These are phyloP conservation scores for Onygenales sp. DNA, from an alignment of 2,329 filamentous ascomycete genomes.

Conservation along the genomic window DNA sequence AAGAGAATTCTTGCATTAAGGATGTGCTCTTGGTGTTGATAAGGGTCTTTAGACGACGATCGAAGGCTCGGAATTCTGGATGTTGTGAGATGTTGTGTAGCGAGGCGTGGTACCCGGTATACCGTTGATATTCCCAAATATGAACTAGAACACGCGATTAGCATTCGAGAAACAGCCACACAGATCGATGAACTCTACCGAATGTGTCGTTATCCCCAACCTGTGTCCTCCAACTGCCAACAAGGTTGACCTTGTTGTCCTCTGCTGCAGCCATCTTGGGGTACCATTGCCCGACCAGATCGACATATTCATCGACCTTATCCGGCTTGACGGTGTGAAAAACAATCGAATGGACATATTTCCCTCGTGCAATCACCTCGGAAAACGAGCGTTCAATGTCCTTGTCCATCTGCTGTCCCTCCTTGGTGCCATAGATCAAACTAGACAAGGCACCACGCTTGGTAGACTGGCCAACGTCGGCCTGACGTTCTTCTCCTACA, in stretches of 20 bases:
- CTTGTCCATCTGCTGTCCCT: conserved; percentile 85
- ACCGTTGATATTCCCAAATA: conserved; percentile 99
- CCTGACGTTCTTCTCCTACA: conserved; percentile 48
- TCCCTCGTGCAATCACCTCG: conserved; percentile 86
- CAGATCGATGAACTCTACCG: conserved; percentile 45
- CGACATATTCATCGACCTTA: conserved; percentile 87
- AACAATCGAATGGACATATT: conserved; percentile 97
- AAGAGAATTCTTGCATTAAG: conserved; percentile 98
- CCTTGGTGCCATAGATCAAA: conserved; percentile 93
- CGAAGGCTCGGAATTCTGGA: conserved; percentile 75
- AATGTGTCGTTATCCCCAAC: conserved; percentile 97
- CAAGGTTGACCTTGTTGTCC: conserved; percentile 89
- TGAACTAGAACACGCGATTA: conserved; percentile 56
- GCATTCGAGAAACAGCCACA: conserved; percentile 19
- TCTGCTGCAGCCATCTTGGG: conserved; percentile 74
- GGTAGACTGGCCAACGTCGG: conserved; percentile 34
- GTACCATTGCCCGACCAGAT: conserved; percentile 85
- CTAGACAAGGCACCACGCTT: conserved; percentile 70
- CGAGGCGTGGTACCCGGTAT: conserved; percentile 89
- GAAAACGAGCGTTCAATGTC: conserved; percentile 96
- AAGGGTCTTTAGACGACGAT: conserved; percentile 72
- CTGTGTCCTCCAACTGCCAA: conserved; percentile 96
- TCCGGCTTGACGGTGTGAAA: conserved; percentile 94
- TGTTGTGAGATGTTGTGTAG: conserved; percentile 74
- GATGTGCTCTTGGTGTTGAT: conserved; percentile 79